phyloP scores from a whole-genome alignment of 169 alveolate species.

The Cryptosporidium canis region DNA sequence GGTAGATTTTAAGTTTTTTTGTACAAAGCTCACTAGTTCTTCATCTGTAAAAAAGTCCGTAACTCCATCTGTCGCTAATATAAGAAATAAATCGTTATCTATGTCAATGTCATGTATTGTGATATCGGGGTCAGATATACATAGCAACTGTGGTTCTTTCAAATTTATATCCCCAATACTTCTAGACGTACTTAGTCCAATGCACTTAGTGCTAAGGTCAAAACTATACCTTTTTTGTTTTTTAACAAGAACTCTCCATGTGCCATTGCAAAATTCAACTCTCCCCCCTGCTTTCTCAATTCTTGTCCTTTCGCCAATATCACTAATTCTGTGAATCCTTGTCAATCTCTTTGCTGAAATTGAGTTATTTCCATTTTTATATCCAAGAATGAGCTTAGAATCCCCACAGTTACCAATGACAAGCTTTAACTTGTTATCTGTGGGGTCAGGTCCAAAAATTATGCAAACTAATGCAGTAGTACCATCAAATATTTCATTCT shows the following conservation, averaged over 20 bases:
- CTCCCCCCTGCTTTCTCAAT: slow-evolving; percentile 60
- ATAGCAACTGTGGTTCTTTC: slow-evolving; percentile 46
- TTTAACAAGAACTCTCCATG: slow-evolving; percentile 55
- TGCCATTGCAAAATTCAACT: slow-evolving; percentile 45
- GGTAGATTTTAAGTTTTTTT: slow-evolving; percentile 3
- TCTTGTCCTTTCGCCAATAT: slow-evolving; percentile 27
- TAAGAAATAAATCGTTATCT: slow-evolving; percentile 48
- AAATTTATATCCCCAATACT: slow-evolving; percentile 55
- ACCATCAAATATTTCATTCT: slow-evolving; percentile 34
- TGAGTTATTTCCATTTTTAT: not conserved
- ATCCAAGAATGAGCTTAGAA: slow-evolving; percentile 57
- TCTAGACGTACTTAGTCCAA: slow-evolving; percentile 56
- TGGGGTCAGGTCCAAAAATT: slow-evolving; percentile 63
- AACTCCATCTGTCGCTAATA: slow-evolving; percentile 59
- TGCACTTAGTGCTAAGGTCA: slow-evolving; percentile 8
- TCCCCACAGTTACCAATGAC: slow-evolving; percentile 65
- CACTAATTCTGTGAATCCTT: slow-evolving; percentile 27
- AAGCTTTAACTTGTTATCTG: slow-evolving; percentile 29
- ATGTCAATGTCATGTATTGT: slow-evolving; percentile 34
- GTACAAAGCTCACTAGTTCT: slow-evolving; percentile 16
- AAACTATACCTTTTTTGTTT: slow-evolving; percentile 36
- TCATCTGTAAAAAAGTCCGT: slow-evolving; percentile 49
- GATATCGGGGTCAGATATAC: slow-evolving; percentile 55
- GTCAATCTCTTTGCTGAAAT: slow-evolving; percentile 22
- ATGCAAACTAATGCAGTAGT: slow-evolving; percentile 62